Evolutionary conservation across 2,329 filamentous ascomycete species (phyloP), one percentile per base, ranked within the genome.

Genomic region (Ilyonectria robusta): DNA sequence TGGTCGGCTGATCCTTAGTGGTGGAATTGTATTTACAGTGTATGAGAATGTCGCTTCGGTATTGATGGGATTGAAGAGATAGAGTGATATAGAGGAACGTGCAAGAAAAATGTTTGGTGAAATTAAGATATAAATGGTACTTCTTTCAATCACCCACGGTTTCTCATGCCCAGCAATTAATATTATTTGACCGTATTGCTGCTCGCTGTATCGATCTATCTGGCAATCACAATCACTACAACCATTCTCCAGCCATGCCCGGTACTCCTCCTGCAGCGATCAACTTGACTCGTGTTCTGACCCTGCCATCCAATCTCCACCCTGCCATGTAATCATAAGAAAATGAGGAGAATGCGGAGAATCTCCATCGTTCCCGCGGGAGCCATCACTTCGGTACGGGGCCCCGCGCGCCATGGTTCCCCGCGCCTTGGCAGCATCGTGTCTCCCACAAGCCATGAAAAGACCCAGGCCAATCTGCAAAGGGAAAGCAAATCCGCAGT

Each of bases 21-120:
- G 90, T n/a, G 90, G 90, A 0, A 91, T 92, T 65, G 78, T 92
- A 1, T 91, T 91, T 69, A 89, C 88, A 2, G 85, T 87, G 2
- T 91, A 91, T 73, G 89, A 91, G 74, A 85, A 87, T 66, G 84
- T 87, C 15, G 84, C 85, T 0, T 56, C 55, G 0, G 15, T 70
- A 2, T 29, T 70, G n/a, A 70, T 70, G 63, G 63, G 67, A 0
- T 15, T 54, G 10, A 63, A 66, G 44, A 50, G 53, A 33, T 19
- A 17, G 11, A 23, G 26, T 31, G 11, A 21, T 42, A 21, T 35
- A 23, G 21, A 11, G 10, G 13, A n/a, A n/a, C 6, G 17, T 2
- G n/a, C 8, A 8, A 19, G 40, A n/a, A 19, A n/a, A 2, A 42
- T n/a, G 6, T 42, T 42, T n/a, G 6, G 40, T 42, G 4, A 19